Base-by-base conservation (phyloP, 495 filamentous ascomycete species). In the Astrothelium subdiscretum region DNA sequence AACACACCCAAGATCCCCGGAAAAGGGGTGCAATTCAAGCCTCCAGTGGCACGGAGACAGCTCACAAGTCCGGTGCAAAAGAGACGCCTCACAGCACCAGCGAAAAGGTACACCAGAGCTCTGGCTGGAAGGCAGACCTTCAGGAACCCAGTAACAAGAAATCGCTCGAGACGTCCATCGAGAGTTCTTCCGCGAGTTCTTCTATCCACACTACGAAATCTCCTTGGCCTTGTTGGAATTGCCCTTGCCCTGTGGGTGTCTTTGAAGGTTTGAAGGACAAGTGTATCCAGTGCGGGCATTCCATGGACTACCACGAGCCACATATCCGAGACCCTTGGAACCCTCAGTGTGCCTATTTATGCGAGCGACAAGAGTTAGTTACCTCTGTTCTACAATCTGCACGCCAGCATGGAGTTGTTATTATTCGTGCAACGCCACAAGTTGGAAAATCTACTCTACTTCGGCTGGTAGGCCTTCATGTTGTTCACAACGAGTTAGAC, bases 391-490 rank as follows among this genome's bases (percentile, higher is more conserved):
- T 62, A 42, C 20, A 62, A 27, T 15, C 1, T 6, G 31, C 31
- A 62, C 61, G 51, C 1, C 2, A 35, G 3, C 13, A 22, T 5
- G 11, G 61, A 58, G 48, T 57, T 32, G 38, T 62, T n/a, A 31
- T 62, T 58, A 62, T 62, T 40, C 61, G 61, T 15, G 61, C 61
- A 20, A 57, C 61, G 22, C 61, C 61, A n/a, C 24, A 31, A 26
- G 51, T 58, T n/a, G 61, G 61, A 26, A 62, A 62, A 58, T 58
- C 61, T 3, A 58, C 61, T 32, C 51, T 62, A 38, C 61, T 62
- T 40, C 27, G 11, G 1, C 51, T 62, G 11, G 24, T 62, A 20
- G 61, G 61, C 51, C n/a, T 10, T 40, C 61, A 38, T 11, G 40
- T 62, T 38, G 13, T 43, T 38, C 8, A 57, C 31, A 32, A 38